These are phyloP conservation scores for Epichloe coenophiala DNA, from an alignment of 2,329 filamentous ascomycete species.

Conservation along the genomic window DNA sequence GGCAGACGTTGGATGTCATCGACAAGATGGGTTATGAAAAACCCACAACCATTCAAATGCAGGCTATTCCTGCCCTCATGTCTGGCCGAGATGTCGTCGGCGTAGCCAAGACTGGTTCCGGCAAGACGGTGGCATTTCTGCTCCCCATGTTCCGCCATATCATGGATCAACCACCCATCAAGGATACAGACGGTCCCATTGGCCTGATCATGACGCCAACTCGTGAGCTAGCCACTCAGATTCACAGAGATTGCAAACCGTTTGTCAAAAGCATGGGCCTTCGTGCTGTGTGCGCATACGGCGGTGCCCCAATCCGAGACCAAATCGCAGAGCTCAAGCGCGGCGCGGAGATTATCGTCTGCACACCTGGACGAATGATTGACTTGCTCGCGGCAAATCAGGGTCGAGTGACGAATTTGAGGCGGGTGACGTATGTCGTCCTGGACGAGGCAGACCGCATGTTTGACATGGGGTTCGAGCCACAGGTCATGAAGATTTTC, in stretches of 20 bases:
- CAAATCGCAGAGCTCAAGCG: conserved; percentile 95
- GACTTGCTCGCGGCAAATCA: conserved; percentile 88
- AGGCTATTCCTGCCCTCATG: conserved; percentile 91
- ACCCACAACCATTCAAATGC: conserved; percentile 88
- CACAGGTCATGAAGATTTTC: conserved; percentile 94
- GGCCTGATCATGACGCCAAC: conserved; percentile 88
- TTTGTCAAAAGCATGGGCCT: conserved; percentile 80
- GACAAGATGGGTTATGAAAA: conserved; percentile 69
- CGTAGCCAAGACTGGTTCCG: conserved; percentile 93
- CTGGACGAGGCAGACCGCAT: conserved; percentile 96
- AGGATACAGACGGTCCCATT: conserved; percentile 75
- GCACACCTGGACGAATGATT: conserved; percentile 89
- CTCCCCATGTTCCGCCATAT: conserved; percentile 97
- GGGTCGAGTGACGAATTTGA: conserved; percentile 84
- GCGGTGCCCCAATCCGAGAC: conserved; percentile 89
- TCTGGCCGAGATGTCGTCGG: conserved; percentile 91
- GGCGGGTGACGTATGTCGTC: conserved; percentile 82
- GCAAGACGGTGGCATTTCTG: conserved; percentile 91
- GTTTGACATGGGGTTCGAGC: conserved; percentile 99
- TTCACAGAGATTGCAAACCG: conserved; percentile 86
- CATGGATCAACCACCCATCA: conserved; percentile 76
- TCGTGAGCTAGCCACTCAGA: conserved; percentile 84
- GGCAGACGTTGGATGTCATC: conserved; percentile 78
- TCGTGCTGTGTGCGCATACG: conserved; percentile 83
- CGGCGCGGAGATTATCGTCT: conserved; percentile 88